phyloP scores from a whole-genome alignment of 805 yeast genomes.

The Wickerhamomyces hampshirensis region DNA sequence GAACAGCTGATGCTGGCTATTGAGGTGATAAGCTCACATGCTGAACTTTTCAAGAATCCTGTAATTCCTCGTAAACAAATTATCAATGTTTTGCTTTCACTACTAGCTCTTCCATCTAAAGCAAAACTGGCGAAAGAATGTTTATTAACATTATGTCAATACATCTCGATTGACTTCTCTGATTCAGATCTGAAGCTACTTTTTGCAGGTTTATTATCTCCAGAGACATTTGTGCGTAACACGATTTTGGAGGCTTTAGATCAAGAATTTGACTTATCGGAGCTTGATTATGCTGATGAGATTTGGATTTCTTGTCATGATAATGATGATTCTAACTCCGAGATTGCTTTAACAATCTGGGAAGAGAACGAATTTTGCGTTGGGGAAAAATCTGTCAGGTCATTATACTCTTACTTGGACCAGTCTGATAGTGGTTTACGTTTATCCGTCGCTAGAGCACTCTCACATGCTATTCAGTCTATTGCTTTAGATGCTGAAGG shows the following conservation, averaged over 20 bases:
- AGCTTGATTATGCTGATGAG: constrained; percentile 52
- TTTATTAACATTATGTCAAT: constrained; percentile 70
- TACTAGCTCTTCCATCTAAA: constrained; percentile 70
- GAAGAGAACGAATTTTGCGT: constrained; percentile 61
- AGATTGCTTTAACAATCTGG: constrained; percentile 80
- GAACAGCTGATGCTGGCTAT: constrained; percentile 76
- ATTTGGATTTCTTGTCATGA: constrained; percentile 78
- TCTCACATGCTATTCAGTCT: constrained; percentile 50
- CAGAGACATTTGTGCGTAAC: constrained; percentile 68
- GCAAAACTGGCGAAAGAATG: constrained; percentile 83
- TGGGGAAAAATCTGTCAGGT: constrained; percentile 37
- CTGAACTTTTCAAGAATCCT: constrained; percentile 61
- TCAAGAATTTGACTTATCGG: constrained; percentile 60
- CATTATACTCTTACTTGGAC: constrained; percentile 47
- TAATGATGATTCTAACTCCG: constrained; percentile 55
- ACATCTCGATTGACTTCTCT: constrained; percentile 59
- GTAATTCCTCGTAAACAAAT: constrained; percentile 67
- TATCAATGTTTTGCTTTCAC: constrained; percentile 53
- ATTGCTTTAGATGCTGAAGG: constrained; percentile 23
- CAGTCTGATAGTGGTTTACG: constrained; percentile 63
- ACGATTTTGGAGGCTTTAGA: constrained; percentile 82
- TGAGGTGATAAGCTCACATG: constrained; percentile 66
- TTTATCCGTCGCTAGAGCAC: constrained; percentile 64
- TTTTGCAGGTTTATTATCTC: constrained; percentile 50
- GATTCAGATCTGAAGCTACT: constrained; percentile 54